Conservation (phyloP, 345 rosid species). For the Corchorus capsularis region DNA sequence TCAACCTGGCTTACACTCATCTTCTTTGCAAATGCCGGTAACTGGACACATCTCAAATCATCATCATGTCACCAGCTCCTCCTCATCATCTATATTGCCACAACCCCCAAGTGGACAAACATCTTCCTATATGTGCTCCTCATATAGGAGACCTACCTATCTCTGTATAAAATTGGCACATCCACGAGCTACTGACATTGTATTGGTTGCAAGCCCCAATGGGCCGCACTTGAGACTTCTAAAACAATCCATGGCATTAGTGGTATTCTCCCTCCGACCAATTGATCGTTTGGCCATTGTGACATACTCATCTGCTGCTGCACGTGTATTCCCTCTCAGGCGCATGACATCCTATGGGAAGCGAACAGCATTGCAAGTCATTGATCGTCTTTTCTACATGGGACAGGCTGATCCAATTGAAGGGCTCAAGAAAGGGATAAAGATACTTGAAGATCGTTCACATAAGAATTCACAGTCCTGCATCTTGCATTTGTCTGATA, state of each 20-base stretch:
- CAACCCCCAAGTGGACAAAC: constrained; percentile 33
- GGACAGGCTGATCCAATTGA: constrained; percentile 77
- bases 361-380: constrained; percentile 71
- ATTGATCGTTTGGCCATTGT: constrained; percentile 80
- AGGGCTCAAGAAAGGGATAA: constrained; percentile 77
- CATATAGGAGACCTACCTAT: constrained; percentile 47
- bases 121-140: constrained; percentile 30
- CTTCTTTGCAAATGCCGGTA: constrained; percentile 28
- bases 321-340: constrained; percentile 76
- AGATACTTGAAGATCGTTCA: constrained; percentile 75
- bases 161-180: constrained; percentile 66
- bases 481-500: constrained; percentile 70
- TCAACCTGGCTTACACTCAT: constrained; percentile 37
- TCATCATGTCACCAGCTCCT: constrained; percentile 34
- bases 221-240: constrained; percentile 80
- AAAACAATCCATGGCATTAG: constrained; percentile 82
- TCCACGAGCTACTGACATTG: constrained; percentile 64
- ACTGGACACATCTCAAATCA: constrained; percentile 26
- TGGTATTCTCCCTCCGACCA: constrained; percentile 71
- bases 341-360: constrained; percentile 87
- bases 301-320: constrained; percentile 75
- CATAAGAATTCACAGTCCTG: constrained; percentile 67
- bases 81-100: constrained; percentile 35
- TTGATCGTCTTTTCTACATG: constrained; percentile 78
- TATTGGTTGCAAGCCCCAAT: constrained; percentile 72